Conservation (phyloP, 2,329 filamentous ascomycete species). For the Penicillium sp. region DNA sequence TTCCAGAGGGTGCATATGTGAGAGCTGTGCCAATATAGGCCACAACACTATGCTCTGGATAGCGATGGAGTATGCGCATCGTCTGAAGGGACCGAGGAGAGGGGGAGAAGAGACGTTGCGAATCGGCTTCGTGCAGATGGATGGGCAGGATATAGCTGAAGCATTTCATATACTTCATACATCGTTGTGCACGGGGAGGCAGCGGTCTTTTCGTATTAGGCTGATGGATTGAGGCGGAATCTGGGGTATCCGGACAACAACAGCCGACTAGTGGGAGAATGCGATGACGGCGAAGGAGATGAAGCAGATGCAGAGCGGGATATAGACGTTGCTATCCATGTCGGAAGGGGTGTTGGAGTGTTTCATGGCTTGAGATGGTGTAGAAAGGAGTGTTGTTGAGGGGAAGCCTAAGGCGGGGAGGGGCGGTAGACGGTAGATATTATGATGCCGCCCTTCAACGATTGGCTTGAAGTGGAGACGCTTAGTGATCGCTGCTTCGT, state of each 20-base stretch:
- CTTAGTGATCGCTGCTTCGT: slow-evolving; percentile 1
- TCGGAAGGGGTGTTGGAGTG: slow-evolving; percentile 21
- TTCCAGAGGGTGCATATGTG: too few species aligned
- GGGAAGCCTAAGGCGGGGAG: not conserved
- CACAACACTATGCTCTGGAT: not conserved
- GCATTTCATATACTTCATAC: not conserved
- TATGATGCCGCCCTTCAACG: not conserved
- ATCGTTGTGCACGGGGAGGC: not conserved
- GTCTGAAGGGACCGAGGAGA: not conserved
- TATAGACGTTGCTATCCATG: slow-evolving; percentile 41
- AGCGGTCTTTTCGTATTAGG: not conserved
- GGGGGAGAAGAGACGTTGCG: not conserved
- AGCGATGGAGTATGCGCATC: not conserved
- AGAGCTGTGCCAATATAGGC: not conserved
- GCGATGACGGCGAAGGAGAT: slow-evolving; percentile 44
- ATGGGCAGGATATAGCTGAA: not conserved
- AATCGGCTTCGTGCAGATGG: not conserved
- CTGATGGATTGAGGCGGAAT: not conserved
- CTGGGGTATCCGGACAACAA: slow-evolving; percentile 5
- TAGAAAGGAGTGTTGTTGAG: not conserved
- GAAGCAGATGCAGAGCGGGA: slow-evolving; percentile 42
- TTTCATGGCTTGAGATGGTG: slow-evolving; percentile 15
- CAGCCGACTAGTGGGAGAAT: slow-evolving; percentile 34
- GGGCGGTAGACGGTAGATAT: not conserved
- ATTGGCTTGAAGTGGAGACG: not conserved